Evolutionary conservation across 2,329 filamentous ascomycete species (phyloP), one percentile per base, ranked within the genome.

Genomic region (Chrysoporthe puriensis): DNA sequence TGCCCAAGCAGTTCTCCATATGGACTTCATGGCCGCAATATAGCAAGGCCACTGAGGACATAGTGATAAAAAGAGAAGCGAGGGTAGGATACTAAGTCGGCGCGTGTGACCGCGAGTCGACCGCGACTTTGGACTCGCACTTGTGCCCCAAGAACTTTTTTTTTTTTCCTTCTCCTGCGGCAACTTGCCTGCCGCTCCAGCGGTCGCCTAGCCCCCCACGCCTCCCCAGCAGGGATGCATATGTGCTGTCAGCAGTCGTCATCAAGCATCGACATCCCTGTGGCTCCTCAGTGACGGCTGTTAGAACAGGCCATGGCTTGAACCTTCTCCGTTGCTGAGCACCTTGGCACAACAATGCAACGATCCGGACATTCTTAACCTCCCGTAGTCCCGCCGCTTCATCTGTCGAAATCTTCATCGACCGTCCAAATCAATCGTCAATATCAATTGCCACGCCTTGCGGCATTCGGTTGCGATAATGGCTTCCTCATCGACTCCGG

Each of bases 401-500:
- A 34, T 16, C 26, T 54, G 8, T 54, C 50, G 7, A 54, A 26
- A 54, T 4, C 26, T 21, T n/a, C 16, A 54, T 43, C 36, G 11
- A 36, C 32, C 11, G n/a, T 54, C n/a, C 36, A 26, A 43, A 54
- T 36, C 48, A 32, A 43, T n/a, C 7, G 18, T 57, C 32, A 57
- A 52, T 36, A 44, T 43, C 40, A 52, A 46, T 7, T 40, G 57
- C 56, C 57, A 32, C 40, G 32, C n/a, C 40, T 16, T 7, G 18
- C n/a, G 40, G n/a, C 57, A 60, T 44, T 32, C 40, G 8, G 4
- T 21, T 16, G 34, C 46, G 32, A 64, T 26, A 71, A 92, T 92
- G 90, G 89, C 90, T 69, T 92, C 90, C 69, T 91, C 90, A 67
- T 92, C 90, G 62, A 85, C 86, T 72, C 82, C 86, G 43, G 83